Evolutionary conservation across 345 rosid genomes (phyloP), one percentile per base, ranked within the genome.

Genomic region (Gossypium rotundifolium): DNA sequence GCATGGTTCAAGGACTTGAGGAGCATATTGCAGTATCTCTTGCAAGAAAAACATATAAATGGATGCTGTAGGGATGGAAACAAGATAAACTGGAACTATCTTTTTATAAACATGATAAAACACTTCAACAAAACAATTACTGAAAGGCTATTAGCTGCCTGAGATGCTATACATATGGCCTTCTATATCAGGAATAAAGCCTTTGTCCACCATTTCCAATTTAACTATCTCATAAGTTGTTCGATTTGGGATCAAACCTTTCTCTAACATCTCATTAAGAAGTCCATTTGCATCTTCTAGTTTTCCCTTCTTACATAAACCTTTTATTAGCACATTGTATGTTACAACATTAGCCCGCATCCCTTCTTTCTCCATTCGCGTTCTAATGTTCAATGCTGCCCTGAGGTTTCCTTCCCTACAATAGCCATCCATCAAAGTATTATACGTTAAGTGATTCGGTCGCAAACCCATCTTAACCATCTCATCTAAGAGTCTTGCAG

Each of bases 261-360:
- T 88, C 89, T 94, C 94, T 81, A 93, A 76, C 95, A 93, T 87
- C 86, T 91, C 98, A 85, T 91, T 91, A 71, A 93, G 88, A 73
- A 91, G 86, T 73, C 62, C 70, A 79, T 93, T 91, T 73, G 94
- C 97, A 61, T 86, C 83, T 81, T 89, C 89, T 70, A 93, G 70
- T 74, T 85, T 91, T 5, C 93, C 91, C 81, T 88, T 82, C 77
- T 70, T 81, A 48, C 88, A 91, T 51, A 84, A 86, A 42, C 93
- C 98, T 76, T 79, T 86, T 63, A 93, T 72, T 60, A 91, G 82
- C 66, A 91, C 90, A 60, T 93, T 93, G 75, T 81, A 89, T 1
- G 97, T 87, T 9, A 79, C 89, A 68, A 87, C 82, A 77, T 89
- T 93, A n/a, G 91, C 81, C 48, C 83, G 63, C 78, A 70, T 81